Base-by-base conservation (phyloP, 768 basidiomycete species). In the Boletus rufocinnamomeus region DNA sequence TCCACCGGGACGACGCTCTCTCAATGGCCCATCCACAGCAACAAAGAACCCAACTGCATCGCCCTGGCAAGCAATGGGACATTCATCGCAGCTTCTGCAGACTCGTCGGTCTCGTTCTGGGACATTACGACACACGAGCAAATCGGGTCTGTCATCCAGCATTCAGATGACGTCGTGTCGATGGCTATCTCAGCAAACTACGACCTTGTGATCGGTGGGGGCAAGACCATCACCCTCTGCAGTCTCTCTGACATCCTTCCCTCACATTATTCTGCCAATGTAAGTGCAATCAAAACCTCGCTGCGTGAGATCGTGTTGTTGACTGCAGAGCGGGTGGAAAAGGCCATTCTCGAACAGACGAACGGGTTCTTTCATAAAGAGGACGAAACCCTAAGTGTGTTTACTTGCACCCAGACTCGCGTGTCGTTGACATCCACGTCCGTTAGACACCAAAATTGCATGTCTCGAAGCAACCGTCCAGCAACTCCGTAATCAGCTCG, bases 161-260 rank as follows among this genome's bases (percentile, higher is more conserved):
- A n/a, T n/a, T n/a, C n/a, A n/a, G n/a, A n/a, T n/a, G n/a, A n/a
- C n/a, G n/a, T n/a, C n/a, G n/a, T n/a, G 4, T 37, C 35, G 11
- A 52, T 57, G 44, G 50, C 44, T 16, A 46, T 57, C 50, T 57
- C 56, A 11, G 2, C 35, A 38, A 23, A 37, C 7, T 19, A 57
- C 19, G 3, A 32, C 17, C 30, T 58, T 34, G 52, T 17, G 23
- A 27, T 14, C 4, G 17, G 34, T 21, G 57, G 16, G 4, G 48
- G 40, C 16, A 34, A 43, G 10, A 32, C 38, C 27, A 50, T 56
- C 28, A 32, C 38, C 13, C 14, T 56, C 1, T 13, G 38, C 3
- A 43, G 13, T 14, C 13, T 32, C 8, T 27, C 4, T n/a, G 48
- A 27, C 7, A 9, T 45, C 7, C 21, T 8, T 50, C 27, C 32